phyloP scores from a whole-genome alignment of 768 basidiomycete species.

The Pseudohyphozyma bogoriensis region DNA sequence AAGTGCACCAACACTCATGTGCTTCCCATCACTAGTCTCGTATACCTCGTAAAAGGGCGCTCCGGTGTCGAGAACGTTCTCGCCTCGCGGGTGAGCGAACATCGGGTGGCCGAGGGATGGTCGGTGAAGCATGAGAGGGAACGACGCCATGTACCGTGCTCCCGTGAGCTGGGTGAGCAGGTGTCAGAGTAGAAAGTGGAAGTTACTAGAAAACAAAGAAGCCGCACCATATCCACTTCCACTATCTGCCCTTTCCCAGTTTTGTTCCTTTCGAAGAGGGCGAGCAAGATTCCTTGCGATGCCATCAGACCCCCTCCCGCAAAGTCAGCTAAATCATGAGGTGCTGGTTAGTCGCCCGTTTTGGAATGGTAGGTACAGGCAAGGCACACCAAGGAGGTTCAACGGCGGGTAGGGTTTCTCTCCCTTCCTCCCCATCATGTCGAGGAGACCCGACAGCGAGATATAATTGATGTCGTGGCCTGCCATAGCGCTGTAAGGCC shows the following conservation, averaged over 20 bases:
- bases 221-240: slow-evolving; percentile 59
- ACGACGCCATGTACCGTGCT: slow-evolving; percentile 63
- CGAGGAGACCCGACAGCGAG: slow-evolving; percentile 61
- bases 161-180: slow-evolving; percentile 56
- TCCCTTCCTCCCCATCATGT: slow-evolving; percentile 55
- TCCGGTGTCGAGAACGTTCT: slow-evolving; percentile 61
- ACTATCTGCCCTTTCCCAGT: slow-evolving; percentile 66
- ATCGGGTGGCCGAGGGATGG: slow-evolving; percentile 37
- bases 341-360: no score
- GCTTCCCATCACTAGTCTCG: slow-evolving; percentile 58
- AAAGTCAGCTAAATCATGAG: slow-evolving; percentile 50
- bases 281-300: slow-evolving; percentile 61
- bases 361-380: background rate
- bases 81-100: slow-evolving; percentile 42
- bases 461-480: slow-evolving; percentile 82
- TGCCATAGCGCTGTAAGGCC: slow-evolving; percentile 67
- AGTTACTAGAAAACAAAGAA: no score
- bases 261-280: slow-evolving; percentile 55
- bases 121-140: slow-evolving; percentile 48
- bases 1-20: slow-evolving; percentile 52
- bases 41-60: slow-evolving; percentile 67
- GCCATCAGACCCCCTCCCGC: slow-evolving; percentile 69
- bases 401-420: slow-evolving; percentile 61
- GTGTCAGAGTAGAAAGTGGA: background rate
- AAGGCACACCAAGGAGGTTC: slow-evolving; percentile 47